Base-by-base conservation (phyloP, 139 green algal species). In the Nannochloris sp. region DNA sequence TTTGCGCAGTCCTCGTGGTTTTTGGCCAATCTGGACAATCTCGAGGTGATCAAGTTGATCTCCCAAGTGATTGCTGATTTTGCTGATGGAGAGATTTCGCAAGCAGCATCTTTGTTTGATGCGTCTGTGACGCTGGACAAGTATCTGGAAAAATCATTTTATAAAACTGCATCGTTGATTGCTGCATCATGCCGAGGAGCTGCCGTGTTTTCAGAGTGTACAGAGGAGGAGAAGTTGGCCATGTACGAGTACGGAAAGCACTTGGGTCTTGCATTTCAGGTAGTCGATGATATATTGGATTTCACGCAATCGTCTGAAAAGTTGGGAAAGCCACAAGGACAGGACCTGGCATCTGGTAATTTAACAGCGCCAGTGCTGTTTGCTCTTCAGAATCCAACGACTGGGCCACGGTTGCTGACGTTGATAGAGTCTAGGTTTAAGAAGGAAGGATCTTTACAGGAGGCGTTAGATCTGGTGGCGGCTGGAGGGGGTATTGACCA, bases 221-320 rank as follows among this genome's bases (percentile, higher is more conserved):
- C n/a, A 3, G 66, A 80, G 23, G 74, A 84, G 24, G 73, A 89
- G 18, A 95, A 95, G 80, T 67, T 81, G 34, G 80, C 82, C 0
- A 97, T 98, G 92, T 97, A 92, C 68, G 80, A 81, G 5, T 99
- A 98, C 71, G 93, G 93, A 56, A 88, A 88, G 56, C 91, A 98
- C 61, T 71, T 99, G 67, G 93, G 93, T 1, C 79, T 99, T 40
- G 93, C 93, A 1, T 99, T 98, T 78, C 89, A 96, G 73, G 71
- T 92, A n/a, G 93, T 99, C 25, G 93, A 99, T 61, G 93, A 99
- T 79, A 96, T 99, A 55, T 76, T 99, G 54, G 93, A 99, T 77
- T 98, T 97, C 74, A 99, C 93, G 0, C 90, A 96, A 64, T 75
- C 68, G n/a, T 49, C 77, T 5, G 91, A 96, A 78, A 40, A 48